Conservation (phyloP, 441 rosid genomes). For the Mallotus repandus region DNA sequence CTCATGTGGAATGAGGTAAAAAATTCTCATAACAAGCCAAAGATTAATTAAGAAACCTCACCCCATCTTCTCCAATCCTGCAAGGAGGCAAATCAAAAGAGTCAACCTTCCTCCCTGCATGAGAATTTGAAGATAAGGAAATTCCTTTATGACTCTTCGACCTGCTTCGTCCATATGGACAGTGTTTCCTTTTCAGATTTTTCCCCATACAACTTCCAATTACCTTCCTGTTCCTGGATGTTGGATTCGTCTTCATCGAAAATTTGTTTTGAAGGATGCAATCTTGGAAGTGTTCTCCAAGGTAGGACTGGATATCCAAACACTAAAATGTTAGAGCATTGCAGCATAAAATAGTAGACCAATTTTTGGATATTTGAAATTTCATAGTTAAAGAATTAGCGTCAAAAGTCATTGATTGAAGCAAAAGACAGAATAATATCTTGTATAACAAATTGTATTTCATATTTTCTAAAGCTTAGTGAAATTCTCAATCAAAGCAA, state of each 20-base stretch:
- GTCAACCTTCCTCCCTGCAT: neutral
- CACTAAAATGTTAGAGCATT: neutral
- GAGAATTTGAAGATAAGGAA: conserved; percentile 1
- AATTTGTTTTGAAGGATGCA: neutral
- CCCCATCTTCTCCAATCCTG: conserved; percentile 32
- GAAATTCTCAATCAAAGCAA: conserved; percentile 1
- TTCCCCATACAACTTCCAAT: neutral
- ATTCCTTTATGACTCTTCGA: neutral
- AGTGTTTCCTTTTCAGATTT: conserved; percentile 11
- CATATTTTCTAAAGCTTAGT: neutral
- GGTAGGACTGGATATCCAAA: neutral
- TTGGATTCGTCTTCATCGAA: conserved; percentile 10
- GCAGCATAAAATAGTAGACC: neutral
- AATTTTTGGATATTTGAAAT: neutral
- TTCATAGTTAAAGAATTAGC: conserved; percentile 3
- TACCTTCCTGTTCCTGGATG: conserved; percentile 10
- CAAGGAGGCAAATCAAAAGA: conserved; percentile 7
- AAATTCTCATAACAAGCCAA: conserved; percentile 6
- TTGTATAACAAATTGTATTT: neutral
- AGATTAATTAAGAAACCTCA: conserved; percentile 20
- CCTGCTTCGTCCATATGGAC: neutral
- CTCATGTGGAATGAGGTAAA: neutral
- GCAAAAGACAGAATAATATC: neutral
- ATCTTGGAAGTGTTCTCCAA: conserved; percentile 7
- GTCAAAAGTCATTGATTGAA: neutral